These are phyloP conservation scores for Solanum habrochaites DNA, from an alignment of 257 asterid species.

Conservation along the genomic window DNA sequence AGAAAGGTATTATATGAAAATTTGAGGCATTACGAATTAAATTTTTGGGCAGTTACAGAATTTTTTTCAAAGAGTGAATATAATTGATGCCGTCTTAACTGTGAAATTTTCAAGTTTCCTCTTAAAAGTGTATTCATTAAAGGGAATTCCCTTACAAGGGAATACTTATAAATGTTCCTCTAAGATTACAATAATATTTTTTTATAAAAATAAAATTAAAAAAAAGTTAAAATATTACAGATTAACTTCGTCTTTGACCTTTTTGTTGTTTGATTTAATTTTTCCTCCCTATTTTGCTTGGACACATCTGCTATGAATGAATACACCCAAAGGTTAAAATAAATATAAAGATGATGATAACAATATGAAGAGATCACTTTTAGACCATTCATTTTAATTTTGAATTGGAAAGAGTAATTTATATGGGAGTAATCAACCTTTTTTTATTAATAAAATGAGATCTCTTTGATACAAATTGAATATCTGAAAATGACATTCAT, in stretches of 20 bases:
- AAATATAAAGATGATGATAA: neutral
- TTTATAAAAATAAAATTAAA: no score
- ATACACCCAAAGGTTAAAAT: neutral
- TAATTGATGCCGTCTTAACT: neutral
- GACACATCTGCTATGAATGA: neutral
- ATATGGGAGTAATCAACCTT: neutral
- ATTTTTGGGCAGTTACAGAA: neutral
- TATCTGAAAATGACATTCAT: neutral
- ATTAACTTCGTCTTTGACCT: neutral
- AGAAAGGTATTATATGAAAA: neutral
- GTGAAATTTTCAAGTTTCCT: neutral
- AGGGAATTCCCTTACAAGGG: neutral
- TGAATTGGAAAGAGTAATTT: neutral
- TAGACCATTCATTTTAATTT: neutral
- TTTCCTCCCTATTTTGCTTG: neutral
- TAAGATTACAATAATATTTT: neutral
- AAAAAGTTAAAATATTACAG: neutral
- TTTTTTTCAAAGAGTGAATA: neutral
- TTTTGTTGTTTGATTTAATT: neutral
- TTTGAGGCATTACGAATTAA: neutral
- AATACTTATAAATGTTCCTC: neutral
- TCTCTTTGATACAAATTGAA: neutral
- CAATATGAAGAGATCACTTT: neutral
- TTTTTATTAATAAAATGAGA: neutral
- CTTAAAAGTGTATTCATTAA: neutral